A percentile compares a stretch with the other conserved stretches of the same genome.
These are phyloP conservation scores for Sporisorium graminicola DNA, from an alignment of 1,284 basidiomycete genomes.

Conservation along the genomic window DNA sequence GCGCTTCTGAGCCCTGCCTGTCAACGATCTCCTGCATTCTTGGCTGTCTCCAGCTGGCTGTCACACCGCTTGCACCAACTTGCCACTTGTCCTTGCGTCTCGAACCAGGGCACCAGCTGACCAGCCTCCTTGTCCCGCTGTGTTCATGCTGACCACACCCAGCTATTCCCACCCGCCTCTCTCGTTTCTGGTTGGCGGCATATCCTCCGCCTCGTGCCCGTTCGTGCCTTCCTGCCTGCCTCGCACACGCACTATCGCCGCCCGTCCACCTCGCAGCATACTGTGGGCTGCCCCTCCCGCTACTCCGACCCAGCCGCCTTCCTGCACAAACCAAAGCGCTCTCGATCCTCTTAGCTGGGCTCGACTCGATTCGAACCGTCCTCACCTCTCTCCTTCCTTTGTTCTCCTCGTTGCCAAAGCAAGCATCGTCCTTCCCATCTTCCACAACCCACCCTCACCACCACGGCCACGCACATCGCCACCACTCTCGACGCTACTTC, in stretches of 20 bases:
- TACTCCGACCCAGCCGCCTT: slow-evolving; percentile 13
- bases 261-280: neutral
- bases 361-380: neutral
- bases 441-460: slow-evolving; percentile 3
- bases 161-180: neutral
- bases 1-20: neutral
- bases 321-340: slow-evolving; percentile 7
- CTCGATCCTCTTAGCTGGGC: slow-evolving; percentile 18
- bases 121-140: neutral
- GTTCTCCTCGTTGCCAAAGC: neutral
- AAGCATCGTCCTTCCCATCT: neutral
- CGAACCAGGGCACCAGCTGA: neutral
- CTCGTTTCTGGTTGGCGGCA: neutral
- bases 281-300: slow-evolving; percentile 1
- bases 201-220: neutral
- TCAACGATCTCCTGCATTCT: slow-evolving; percentile 1
- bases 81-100: neutral
- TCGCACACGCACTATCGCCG: neutral
- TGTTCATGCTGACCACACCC: neutral
- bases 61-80: no score
- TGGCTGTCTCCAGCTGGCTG: neutral
- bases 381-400: neutral
- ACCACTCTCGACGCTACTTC: neutral
- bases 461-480: neutral
- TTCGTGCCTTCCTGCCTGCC: neutral